A percentile compares a stretch with the other conserved stretches of the same genome.
Evolutionary conservation across 352 stramenopile genomes (phyloP).

Genomic region (Plasmopara viticola): DNA sequence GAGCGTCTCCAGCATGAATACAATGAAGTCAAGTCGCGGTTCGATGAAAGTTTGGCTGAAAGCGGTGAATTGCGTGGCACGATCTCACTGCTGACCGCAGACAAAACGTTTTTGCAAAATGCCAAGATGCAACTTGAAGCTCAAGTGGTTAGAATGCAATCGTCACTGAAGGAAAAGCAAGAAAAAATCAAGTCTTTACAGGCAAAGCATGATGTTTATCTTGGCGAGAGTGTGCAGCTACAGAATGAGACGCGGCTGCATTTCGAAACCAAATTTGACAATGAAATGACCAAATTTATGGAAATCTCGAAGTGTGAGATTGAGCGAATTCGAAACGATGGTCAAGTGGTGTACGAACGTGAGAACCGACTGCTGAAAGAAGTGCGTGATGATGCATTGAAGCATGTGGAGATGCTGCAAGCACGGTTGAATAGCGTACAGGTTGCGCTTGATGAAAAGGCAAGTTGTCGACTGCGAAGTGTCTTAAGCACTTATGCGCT

Average conservation of each 20-base stretch:
- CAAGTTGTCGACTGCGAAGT: constrained; percentile 2
- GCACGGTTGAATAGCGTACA: constrained; percentile 40
- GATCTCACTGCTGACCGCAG: constrained; percentile 36
- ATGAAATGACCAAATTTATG: constrained; percentile 65
- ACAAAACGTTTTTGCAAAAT: constrained; percentile 61
- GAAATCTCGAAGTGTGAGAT: constrained; percentile 63
- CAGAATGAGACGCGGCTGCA: constrained; percentile 54
- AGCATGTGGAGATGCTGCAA: constrained; percentile 54
- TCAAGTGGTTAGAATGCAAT: constrained; percentile 34
- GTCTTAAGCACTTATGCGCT: background rate
- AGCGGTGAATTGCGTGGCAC: constrained; percentile 34
- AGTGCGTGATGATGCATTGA: constrained; percentile 48
- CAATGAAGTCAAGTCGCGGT: constrained; percentile 17
- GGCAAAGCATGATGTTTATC: constrained; percentile 31
- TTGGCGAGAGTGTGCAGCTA: constrained; percentile 32
- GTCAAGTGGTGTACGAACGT: constrained; percentile 60
- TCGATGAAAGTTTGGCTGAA: constrained; percentile 13
- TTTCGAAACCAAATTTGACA: constrained; percentile 64
- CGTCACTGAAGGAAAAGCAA: constrained; percentile 34
- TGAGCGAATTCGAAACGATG: constrained; percentile 54
- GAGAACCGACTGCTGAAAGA: constrained; percentile 71
- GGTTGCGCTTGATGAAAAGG: constrained; percentile 47
- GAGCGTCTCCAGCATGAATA: constrained; percentile 16
- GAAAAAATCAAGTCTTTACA: constrained; percentile 32
- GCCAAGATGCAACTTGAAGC: constrained; percentile 50